Percentiles rank a stretch among this genome's conserved stretches.
Evolutionary conservation across 2,329 filamentous ascomycete species (phyloP).

Genomic region (Colletotrichum scovillei): DNA sequence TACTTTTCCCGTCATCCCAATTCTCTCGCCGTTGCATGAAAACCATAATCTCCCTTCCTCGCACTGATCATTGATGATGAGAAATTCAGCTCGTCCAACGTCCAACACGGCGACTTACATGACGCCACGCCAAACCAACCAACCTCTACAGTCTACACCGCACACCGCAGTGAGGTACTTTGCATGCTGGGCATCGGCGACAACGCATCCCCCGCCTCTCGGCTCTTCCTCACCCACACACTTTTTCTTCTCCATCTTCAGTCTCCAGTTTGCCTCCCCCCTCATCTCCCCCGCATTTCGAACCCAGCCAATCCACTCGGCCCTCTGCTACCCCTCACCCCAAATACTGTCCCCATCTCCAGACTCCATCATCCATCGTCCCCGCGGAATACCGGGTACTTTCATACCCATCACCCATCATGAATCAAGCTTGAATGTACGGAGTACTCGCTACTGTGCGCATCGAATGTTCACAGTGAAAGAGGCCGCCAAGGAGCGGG

Average conservation of each 20-base stretch:
- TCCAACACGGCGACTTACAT: not conserved
- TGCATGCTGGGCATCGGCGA: not conserved
- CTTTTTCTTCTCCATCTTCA: not conserved
- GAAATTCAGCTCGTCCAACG: not conserved
- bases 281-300: conserved; percentile 27
- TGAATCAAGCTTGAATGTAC: not conserved
- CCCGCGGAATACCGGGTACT: too few species aligned
- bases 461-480: not conserved
- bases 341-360: not conserved
- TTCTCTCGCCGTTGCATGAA: not conserved
- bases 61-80: not conserved
- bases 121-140: conserved; percentile 9
- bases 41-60: not conserved
- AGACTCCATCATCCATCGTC: not conserved
- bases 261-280: not conserved
- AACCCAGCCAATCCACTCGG: not conserved
- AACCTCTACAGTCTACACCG: not conserved
- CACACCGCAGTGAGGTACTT: too few species aligned
- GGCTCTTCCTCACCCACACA: conserved; percentile 1
- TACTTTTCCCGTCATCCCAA: not conserved
- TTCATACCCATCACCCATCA: not conserved
- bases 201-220: conserved; percentile 13
- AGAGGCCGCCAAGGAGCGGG: conserved; percentile 23
- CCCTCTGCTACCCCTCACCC: conserved; percentile 22
- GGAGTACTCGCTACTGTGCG: too few species aligned